phyloP scores from a whole-genome alignment of 2,329 filamentous ascomycete genomes.

The Monosporascus sp. region DNA sequence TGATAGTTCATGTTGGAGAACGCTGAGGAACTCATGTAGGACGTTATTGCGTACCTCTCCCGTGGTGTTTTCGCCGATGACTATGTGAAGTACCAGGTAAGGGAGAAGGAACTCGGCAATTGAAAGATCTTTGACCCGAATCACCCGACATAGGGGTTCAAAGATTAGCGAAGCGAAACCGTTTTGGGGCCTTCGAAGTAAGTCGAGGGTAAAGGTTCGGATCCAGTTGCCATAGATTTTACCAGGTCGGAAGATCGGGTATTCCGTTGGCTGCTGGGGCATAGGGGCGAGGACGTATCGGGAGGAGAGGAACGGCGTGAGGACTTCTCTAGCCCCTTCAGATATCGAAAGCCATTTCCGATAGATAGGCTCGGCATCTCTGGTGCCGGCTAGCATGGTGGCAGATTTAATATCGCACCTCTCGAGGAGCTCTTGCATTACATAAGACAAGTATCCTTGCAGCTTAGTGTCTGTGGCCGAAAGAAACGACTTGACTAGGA shows the following conservation, averaged over 20 bases:
- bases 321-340: constrained; percentile 68
- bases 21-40: constrained; percentile 64
- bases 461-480: constrained; percentile 82
- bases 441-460: constrained; percentile 88
- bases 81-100: constrained; percentile 76
- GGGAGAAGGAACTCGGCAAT: constrained; percentile 87
- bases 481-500: constrained; percentile 85
- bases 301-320: constrained; percentile 85
- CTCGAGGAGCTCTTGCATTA: constrained; percentile 85
- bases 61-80: constrained; percentile 61
- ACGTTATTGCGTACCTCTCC: constrained; percentile 60
- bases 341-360: constrained; percentile 74
- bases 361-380: constrained; percentile 55
- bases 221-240: constrained; percentile 78
- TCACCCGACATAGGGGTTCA: constrained; percentile 71
- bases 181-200: constrained; percentile 73
- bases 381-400: constrained; percentile 35
- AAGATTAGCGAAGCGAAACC: constrained; percentile 73
- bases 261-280: constrained; percentile 50
- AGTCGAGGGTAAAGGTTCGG: constrained; percentile 70
- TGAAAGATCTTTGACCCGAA: constrained; percentile 77
- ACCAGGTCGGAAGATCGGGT: constrained; percentile 70
- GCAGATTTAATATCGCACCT: constrained; percentile 66
- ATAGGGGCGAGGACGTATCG: constrained; percentile 69
- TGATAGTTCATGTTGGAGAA: constrained; percentile 59